Conservation (phyloP, 768 basidiomycete genomes). For the Boletus tomentosulus region DNA sequence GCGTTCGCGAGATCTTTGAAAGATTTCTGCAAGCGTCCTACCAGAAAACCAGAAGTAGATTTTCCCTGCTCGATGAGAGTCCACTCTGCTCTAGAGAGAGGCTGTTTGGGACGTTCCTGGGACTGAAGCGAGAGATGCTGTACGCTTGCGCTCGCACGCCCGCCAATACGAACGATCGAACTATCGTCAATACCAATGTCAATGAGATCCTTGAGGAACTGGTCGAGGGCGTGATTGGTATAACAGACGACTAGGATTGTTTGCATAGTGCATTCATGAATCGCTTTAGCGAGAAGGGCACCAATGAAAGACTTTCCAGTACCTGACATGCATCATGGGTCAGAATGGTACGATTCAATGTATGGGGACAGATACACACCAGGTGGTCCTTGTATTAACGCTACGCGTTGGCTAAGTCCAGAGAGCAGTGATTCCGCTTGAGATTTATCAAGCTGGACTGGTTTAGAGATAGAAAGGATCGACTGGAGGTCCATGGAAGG, state of each 20-base stretch:
- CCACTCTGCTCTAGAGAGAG: constrained; percentile 36
- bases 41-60: constrained; percentile 9
- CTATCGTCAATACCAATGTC: constrained; percentile 49
- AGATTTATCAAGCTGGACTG: constrained; percentile 48
- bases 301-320: constrained; percentile 77
- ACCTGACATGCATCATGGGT: constrained; percentile 35
- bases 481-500: constrained; percentile 38
- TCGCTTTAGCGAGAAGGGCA: constrained; percentile 56
- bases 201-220: constrained; percentile 61
- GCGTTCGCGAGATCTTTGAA: constrained; percentile 32
- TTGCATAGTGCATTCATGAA: constrained; percentile 44
- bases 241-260: constrained; percentile 68
- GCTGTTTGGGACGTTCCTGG: constrained; percentile 28
- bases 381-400: constrained; percentile 69
- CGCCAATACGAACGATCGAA: constrained; percentile 53
- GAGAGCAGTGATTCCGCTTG: constrained; percentile 46
- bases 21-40: constrained; percentile 22
- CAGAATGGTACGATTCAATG: background rate
- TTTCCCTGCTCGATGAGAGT: constrained; percentile 39
- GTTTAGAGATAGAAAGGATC: constrained; percentile 34
- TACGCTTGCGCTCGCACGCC: constrained; percentile 50
- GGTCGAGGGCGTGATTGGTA: constrained; percentile 73
- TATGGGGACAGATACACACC: constrained; percentile 36
- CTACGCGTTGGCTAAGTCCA: constrained; percentile 52
- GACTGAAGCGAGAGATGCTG: constrained; percentile 44